These are phyloP conservation scores for Calamus simplicifolius DNA, from an alignment of 176 grass and related monocot genomes.

Conservation along the genomic window DNA sequence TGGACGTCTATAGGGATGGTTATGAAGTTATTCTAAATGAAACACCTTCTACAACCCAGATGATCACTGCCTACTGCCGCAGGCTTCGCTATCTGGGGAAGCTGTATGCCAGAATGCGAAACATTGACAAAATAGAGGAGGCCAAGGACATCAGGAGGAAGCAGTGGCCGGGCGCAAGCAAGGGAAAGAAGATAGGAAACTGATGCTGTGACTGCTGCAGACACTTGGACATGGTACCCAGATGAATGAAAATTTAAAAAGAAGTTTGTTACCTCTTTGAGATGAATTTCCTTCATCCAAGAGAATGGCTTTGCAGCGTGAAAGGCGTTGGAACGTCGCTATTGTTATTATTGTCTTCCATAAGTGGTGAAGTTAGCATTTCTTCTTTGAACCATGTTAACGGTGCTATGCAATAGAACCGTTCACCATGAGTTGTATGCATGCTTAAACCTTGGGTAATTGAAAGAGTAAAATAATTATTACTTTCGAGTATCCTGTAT, in stretches of 20 bases:
- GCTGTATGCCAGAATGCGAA: slow-evolving; percentile 25
- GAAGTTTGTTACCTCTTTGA: slow-evolving; percentile 34
- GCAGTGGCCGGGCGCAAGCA: slow-evolving; percentile 2
- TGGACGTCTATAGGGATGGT: slow-evolving; percentile 79
- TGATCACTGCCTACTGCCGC: slow-evolving; percentile 53
- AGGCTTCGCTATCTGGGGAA: slow-evolving; percentile 42
- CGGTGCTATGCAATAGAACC: too few species aligned
- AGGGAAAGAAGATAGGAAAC: not conserved
- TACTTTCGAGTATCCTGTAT: too few species aligned
- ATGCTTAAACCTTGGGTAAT: too few species aligned
- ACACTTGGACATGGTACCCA: not conserved
- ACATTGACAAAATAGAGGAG: slow-evolving; percentile 9
- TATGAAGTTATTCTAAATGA: slow-evolving; percentile 70
- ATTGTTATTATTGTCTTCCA: too few species aligned
- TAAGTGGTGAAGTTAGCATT: too few species aligned
- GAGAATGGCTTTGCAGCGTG: slow-evolving; percentile 14
- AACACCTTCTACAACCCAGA: slow-evolving; percentile 45
- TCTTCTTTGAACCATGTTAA: too few species aligned
- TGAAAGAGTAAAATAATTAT: too few species aligned
- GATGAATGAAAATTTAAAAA: slow-evolving; percentile 5
- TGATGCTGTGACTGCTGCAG: not conserved
- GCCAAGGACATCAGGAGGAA: slow-evolving; percentile 14
- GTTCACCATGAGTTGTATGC: too few species aligned
- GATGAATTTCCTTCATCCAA: slow-evolving; percentile 89
- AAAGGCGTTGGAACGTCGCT: too few species aligned